phyloP scores from a whole-genome alignment of 2,329 filamentous ascomycete species.

The Simplicillium sp. region DNA sequence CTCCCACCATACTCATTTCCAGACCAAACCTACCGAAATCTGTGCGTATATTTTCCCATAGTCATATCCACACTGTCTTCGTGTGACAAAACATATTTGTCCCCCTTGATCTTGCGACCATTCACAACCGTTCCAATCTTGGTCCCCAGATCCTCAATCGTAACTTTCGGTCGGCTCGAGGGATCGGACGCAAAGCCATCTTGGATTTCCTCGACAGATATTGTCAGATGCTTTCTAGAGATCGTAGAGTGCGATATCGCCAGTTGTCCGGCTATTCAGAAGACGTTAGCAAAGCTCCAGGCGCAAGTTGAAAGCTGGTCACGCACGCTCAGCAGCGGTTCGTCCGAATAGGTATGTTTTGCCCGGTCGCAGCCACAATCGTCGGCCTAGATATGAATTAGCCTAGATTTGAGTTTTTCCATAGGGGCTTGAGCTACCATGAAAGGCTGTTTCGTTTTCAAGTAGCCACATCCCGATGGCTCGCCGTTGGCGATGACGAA shows the following conservation, averaged over 20 bases:
- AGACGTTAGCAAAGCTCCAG: not conserved
- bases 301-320: too few relatives aligned
- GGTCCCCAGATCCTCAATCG: constrained; percentile 69
- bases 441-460: constrained; percentile 46
- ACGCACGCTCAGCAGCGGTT: constrained; percentile 55
- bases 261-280: constrained; percentile 48
- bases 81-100: constrained; percentile 42
- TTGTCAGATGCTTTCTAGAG: constrained; percentile 78
- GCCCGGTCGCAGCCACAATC: constrained; percentile 77
- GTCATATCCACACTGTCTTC: constrained; percentile 54
- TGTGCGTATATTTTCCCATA: constrained; percentile 59
- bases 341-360: constrained; percentile 81
- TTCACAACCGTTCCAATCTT: constrained; percentile 78
- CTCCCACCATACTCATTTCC: constrained; percentile 6
- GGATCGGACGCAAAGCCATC: constrained; percentile 58
- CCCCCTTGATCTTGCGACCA: constrained; percentile 57
- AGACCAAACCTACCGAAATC: constrained; percentile 41
- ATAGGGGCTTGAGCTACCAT: constrained; percentile 19
- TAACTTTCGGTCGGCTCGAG: constrained; percentile 57
- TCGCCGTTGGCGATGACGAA: not conserved
- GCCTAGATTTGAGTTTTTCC: not conserved
- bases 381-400: constrained; percentile 24
- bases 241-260: constrained; percentile 73
- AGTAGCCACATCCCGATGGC: constrained; percentile 51
- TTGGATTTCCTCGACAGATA: constrained; percentile 58